phyloP scores from a whole-genome alignment of 805 yeast species.

The Cyberlindnera maclurae region DNA sequence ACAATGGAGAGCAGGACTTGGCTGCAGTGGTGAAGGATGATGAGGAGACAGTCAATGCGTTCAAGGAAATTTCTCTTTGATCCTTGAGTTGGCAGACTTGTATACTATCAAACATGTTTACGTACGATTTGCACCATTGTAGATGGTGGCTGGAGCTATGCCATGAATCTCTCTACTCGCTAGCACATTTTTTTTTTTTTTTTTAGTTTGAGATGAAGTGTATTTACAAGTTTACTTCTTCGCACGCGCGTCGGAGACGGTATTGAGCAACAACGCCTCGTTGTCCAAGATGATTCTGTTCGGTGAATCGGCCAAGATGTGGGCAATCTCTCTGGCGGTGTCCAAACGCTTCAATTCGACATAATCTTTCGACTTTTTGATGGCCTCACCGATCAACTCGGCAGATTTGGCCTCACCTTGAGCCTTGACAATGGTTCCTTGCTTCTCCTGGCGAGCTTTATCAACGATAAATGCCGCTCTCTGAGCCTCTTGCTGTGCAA shows the following conservation, averaged over 20 bases:
- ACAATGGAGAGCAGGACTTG: not conserved
- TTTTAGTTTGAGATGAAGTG: not conserved
- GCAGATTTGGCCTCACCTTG: constrained; percentile 99
- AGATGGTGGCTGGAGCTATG: too few species aligned
- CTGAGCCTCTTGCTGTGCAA: constrained; percentile 99
- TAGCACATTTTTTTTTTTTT: too few species aligned
- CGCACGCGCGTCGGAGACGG: constrained; percentile 68
- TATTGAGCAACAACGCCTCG: constrained; percentile 85
- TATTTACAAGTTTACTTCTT: constrained; percentile 17
- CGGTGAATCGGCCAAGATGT: constrained; percentile 77
- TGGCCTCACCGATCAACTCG: constrained; percentile 97
- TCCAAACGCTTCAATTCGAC: constrained; percentile 95
- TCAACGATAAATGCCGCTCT: constrained; percentile 96
- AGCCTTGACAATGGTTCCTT: constrained; percentile 93
- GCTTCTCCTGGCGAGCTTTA: constrained; percentile 95
- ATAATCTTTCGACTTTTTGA: constrained; percentile 91
- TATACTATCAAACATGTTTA: too few species aligned
- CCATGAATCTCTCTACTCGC: too few species aligned
- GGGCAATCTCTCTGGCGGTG: constrained; percentile 94
- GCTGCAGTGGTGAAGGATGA: too few species aligned
- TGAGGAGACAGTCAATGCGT: too few species aligned
- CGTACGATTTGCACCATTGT: too few species aligned
- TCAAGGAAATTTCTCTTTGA: too few species aligned
- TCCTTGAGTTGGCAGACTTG: too few species aligned
- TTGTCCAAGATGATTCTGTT: constrained; percentile 88